These are phyloP conservation scores for Aspergillus leporis DNA, from an alignment of 495 filamentous ascomycete species.

Conservation along the genomic window DNA sequence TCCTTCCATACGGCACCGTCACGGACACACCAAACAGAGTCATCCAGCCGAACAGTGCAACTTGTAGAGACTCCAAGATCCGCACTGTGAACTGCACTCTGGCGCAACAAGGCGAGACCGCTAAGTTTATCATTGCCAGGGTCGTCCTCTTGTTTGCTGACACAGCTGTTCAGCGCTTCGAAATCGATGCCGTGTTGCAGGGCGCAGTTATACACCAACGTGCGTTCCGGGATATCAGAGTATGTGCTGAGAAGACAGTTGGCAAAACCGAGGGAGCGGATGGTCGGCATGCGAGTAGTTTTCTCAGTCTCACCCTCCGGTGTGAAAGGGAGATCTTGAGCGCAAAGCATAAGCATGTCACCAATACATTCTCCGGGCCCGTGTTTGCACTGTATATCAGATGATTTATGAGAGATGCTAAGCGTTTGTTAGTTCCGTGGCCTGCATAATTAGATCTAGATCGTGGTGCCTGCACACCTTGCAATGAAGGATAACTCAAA, in stretches of 20 bases:
- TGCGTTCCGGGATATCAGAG: constrained; percentile 67
- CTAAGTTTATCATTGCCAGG: constrained; percentile 60
- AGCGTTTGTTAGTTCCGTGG: constrained; percentile 3
- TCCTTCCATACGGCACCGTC: constrained; percentile 81
- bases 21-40: constrained; percentile 77
- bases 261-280: constrained; percentile 84
- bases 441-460: neutral
- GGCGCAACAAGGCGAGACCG: constrained; percentile 64
- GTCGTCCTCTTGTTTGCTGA: constrained; percentile 48
- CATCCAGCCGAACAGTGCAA: constrained; percentile 83
- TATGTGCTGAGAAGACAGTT: constrained; percentile 81
- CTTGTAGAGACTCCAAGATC: constrained; percentile 73
- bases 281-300: constrained; percentile 60
- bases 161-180: constrained; percentile 75
- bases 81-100: constrained; percentile 71
- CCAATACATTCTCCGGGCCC: constrained; percentile 90
- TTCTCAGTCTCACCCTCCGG: constrained; percentile 8
- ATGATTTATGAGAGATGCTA: constrained; percentile 39
- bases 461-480: constrained; percentile 46
- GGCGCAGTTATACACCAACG: constrained; percentile 79
- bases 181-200: constrained; percentile 89
- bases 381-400: constrained; percentile 69
- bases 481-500: constrained; percentile 92
- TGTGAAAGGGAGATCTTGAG: constrained; percentile 60
- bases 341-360: constrained; percentile 92